Conservation (phyloP, 257 asterid genomes). For the Leptodermis oblonga region DNA sequence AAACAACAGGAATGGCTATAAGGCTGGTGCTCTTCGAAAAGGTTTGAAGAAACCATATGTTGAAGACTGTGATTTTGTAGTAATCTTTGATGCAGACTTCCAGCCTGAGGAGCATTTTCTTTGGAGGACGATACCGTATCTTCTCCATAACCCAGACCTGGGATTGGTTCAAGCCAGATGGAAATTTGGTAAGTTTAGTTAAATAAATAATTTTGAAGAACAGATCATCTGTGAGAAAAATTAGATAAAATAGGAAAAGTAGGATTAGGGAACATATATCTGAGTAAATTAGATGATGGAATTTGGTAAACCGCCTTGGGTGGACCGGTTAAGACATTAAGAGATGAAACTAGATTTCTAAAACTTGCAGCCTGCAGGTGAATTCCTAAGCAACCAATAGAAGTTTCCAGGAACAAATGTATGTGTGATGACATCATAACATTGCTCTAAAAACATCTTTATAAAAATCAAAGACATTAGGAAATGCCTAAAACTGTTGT, state of each 20-base stretch:
- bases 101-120: constrained; percentile 88
- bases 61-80: constrained; percentile 74
- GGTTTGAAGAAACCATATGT: constrained; percentile 75
- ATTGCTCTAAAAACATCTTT: not conserved
- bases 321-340: not conserved
- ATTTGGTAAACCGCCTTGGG: not conserved
- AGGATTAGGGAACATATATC: not conserved
- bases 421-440: not conserved
- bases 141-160: constrained; percentile 69
- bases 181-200: constrained; percentile 70
- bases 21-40: constrained; percentile 89
- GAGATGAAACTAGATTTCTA: not conserved
- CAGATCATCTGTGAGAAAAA: not conserved
- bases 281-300: not conserved
- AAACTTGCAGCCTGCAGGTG: not conserved
- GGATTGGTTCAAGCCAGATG: constrained; percentile 97
- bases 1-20: constrained; percentile 88
- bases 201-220: constrained; percentile 5
- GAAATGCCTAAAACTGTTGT: not conserved
- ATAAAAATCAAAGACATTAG: not conserved
- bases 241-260: not conserved
- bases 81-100: constrained; percentile 90
- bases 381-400: not conserved
- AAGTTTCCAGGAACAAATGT: not conserved
- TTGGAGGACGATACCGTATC: constrained; percentile 80